Conservation (phyloP, 2,329 filamentous ascomycete genomes). For the Onygena corvina region DNA sequence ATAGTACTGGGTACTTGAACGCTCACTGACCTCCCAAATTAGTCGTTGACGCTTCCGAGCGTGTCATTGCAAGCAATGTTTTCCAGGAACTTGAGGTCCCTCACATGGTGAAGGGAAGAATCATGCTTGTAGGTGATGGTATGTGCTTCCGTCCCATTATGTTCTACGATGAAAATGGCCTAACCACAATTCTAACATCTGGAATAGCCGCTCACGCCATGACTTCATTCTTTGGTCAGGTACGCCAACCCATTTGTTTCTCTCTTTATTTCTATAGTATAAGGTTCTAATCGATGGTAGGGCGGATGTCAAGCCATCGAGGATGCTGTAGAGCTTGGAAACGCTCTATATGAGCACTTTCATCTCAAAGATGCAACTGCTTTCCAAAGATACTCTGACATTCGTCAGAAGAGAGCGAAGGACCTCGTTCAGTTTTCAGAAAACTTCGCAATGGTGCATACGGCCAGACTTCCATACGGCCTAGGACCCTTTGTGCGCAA, state of each 20-base stretch:
- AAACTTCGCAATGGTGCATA: constrained; percentile 10
- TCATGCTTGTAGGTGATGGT: constrained; percentile 10
- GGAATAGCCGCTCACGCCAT: constrained; percentile 10
- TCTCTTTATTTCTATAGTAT: not conserved
- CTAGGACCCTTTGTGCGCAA: constrained; percentile 10
- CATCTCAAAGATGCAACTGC: constrained; percentile 7
- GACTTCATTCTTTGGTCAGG: constrained; percentile 12
- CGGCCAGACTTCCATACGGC: constrained; percentile 9
- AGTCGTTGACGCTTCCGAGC: constrained; percentile 11
- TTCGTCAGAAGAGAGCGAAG: constrained; percentile 9
- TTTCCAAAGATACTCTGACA: constrained; percentile 8
- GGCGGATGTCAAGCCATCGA: constrained; percentile 12
- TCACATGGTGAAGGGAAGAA: constrained; percentile 10
- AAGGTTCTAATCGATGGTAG: too few relatives aligned
- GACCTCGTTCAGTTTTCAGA: constrained; percentile 10
- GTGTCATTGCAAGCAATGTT: constrained; percentile 10
- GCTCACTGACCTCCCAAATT: not conserved
- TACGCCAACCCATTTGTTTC: not conserved
- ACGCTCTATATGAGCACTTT: constrained; percentile 10
- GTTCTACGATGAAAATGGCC: not conserved
- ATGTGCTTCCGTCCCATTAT: not conserved
- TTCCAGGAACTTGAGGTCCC: constrained; percentile 11
- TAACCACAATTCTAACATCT: constrained; percentile 1
- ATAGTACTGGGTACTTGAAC: not conserved
- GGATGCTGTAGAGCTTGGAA: constrained; percentile 11